Conservation (phyloP, 257 asterid genomes). For the Solanum neorickii region DNA sequence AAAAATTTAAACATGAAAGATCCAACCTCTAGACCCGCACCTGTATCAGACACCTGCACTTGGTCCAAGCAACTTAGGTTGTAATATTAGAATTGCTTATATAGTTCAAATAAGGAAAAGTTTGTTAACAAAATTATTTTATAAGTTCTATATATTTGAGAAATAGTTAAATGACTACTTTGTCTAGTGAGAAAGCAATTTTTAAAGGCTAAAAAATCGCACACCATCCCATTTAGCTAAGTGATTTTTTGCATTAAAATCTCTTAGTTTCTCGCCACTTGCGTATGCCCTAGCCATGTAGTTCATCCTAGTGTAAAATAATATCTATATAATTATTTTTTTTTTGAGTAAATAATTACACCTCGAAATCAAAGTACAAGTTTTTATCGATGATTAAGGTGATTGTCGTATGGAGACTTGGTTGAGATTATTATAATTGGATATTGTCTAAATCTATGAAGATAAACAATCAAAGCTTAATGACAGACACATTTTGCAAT, state of each 20-base stretch:
- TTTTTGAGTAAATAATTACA: neutral
- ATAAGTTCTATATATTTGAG: neutral
- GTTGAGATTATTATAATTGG: neutral
- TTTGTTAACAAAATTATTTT: neutral
- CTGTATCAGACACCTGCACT: neutral
- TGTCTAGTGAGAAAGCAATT: neutral
- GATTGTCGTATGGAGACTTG: neutral
- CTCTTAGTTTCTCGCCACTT: neutral
- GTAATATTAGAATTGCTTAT: neutral
- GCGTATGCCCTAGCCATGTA: neutral
- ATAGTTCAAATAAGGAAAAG: neutral
- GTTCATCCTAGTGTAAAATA: neutral
- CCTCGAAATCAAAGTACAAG: neutral
- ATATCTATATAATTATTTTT: neutral
- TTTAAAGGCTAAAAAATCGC: neutral
- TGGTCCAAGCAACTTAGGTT: neutral
- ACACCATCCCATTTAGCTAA: neutral
- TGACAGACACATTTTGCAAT: neutral
- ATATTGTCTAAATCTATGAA: neutral
- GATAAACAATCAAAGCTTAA: neutral
- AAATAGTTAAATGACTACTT: neutral
- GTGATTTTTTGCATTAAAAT: neutral
- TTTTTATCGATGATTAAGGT: neutral
- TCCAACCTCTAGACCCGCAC: neutral
- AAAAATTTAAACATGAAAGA: neutral